phyloP scores from a whole-genome alignment of 257 asterid genomes.

The Solanum chaucha region DNA sequence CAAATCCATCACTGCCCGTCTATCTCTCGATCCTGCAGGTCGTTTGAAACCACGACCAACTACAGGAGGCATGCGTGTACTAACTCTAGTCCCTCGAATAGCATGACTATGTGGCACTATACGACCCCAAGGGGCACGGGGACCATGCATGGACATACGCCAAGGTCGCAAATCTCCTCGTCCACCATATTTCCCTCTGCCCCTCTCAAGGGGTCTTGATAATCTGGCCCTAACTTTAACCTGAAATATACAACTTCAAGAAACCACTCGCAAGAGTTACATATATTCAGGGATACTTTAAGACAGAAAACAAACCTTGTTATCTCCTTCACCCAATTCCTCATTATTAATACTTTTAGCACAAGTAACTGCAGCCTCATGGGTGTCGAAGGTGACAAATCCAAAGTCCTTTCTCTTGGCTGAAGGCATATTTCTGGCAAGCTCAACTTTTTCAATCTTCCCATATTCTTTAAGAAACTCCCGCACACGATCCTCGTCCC shows the following conservation, averaged over 20 bases:
- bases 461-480: conserved; percentile 62
- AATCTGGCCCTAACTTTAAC: conserved; percentile 94
- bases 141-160: conserved; percentile 44
- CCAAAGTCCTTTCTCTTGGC: conserved; percentile 99
- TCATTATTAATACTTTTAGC: conserved; percentile 86
- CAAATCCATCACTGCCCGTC: conserved; percentile 52
- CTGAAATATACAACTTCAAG: conserved; percentile 28
- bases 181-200: conserved; percentile 69
- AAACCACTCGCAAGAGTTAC: background rate
- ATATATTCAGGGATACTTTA: background rate
- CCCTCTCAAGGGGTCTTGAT: conserved; percentile 96
- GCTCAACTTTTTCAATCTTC: conserved; percentile 75
- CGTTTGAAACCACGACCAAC: conserved; percentile 60
- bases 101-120: conserved; percentile 44
- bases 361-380: conserved; percentile 86
- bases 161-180: conserved; percentile 60
- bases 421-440: conserved; percentile 94
- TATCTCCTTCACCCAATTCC: conserved; percentile 81
- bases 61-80: conserved; percentile 49
- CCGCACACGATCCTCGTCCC: conserved; percentile 74
- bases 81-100: conserved; percentile 45
- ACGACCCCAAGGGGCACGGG: conserved; percentile 64
- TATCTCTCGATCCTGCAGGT: conserved; percentile 54
- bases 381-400: conserved; percentile 77
- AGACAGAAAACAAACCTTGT: conserved; percentile 45